Base-by-base conservation (phyloP, 257 asterid species). In the Leptodermis oblonga region DNA sequence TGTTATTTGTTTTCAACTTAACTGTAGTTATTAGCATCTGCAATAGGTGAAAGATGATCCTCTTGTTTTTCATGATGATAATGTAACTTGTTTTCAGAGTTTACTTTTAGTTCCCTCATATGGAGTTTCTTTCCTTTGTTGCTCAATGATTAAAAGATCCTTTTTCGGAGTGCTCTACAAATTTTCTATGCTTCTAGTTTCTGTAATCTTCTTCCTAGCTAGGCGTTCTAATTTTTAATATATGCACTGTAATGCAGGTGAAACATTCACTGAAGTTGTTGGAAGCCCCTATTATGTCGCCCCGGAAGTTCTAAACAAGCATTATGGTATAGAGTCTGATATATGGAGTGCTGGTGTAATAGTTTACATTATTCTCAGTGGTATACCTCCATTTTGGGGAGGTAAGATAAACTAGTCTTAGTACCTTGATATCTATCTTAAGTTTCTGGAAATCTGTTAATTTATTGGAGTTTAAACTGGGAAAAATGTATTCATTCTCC, bases 281-380 rank as follows among this genome's bases (percentile, higher is more conserved):
- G 81, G 81, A 58, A 77, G 81, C 67, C 81, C 81, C 1, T 77
- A 61, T 56, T 77, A 77, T 34, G 81, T 77, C 20, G 77, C 81
- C n/a, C 77, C 81, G 7, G 81, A 77, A 62, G 81, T 77, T 64
- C 77, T 77, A 20, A 25, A 42, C 45, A 67, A 72, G 65, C n/a
- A 26, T 8, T 77, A 77, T 46, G 77, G 81, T 33, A 73, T 73
- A 30, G 77, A 77, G 74, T 74, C 77, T 33, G 81, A 77, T 17
- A 61, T 67, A 12, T 77, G 81, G 81, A 77, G 81, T 53, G 77
- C 81, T 7, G 81, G 81, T 67, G 81, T 77, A n/a, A 72, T 77
- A 18, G 65, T 77, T 46, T 77, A 77, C 42, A 77, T 73, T 39
- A 60, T 77, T 42, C 81, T 77, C 15, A 23, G 81, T 42, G 81